Evolutionary conservation across 345 rosid genomes (phyloP).

Genomic region (Angophora floribunda): DNA sequence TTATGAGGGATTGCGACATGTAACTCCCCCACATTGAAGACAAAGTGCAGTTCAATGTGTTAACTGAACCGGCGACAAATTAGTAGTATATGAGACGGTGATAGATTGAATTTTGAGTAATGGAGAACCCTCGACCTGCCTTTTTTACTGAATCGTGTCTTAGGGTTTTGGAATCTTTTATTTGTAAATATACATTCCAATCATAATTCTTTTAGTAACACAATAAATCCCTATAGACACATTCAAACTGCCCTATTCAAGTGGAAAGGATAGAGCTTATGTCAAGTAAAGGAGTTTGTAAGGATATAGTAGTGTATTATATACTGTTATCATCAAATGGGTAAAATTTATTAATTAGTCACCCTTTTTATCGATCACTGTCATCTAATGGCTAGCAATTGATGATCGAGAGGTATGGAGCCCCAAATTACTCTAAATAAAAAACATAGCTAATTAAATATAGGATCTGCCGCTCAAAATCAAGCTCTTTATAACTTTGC

Average conservation of each 20-base stretch:
- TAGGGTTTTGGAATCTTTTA: background rate
- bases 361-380: background rate
- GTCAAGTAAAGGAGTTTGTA: background rate
- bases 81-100: background rate
- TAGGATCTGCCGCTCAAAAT: background rate
- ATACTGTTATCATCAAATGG: background rate
- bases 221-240: background rate
- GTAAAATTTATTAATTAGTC: background rate
- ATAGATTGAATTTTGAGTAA: background rate
- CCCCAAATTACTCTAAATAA: background rate
- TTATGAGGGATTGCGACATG: background rate
- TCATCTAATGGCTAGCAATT: background rate
- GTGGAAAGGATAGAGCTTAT: background rate
- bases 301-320: background rate
- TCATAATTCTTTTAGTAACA: background rate
- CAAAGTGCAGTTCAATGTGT: background rate
- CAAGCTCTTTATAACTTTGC: background rate
- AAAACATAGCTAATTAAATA: background rate
- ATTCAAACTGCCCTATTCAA: background rate
- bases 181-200: background rate
- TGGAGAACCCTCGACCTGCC: background rate
- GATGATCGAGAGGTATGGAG: background rate
- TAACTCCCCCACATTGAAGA: background rate
- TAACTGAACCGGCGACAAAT: background rate
- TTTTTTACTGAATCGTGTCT: background rate